Percentiles rank a stretch among this genome's conserved stretches.
phyloP scores from a whole-genome alignment of 371 early-diverging fungal genomes.

The Mortierella sp. region DNA sequence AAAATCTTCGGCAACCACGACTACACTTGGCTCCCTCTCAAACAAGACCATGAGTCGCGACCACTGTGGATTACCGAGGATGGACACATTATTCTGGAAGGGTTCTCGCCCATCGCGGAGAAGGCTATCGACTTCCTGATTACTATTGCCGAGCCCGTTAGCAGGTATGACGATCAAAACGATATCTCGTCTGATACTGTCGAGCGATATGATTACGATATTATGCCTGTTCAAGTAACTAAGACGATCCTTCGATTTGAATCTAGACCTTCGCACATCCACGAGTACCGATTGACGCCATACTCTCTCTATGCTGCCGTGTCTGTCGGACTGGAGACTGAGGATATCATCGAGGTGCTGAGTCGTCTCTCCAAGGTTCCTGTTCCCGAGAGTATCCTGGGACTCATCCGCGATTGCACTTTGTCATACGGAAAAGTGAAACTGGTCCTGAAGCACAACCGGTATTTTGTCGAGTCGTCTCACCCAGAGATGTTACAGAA shows the following conservation, averaged over 20 bases:
- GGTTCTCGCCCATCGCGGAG: constrained; percentile 93
- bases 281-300: constrained; percentile 98
- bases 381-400: constrained; percentile 89
- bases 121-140: constrained; percentile 99
- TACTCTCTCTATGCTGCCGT: constrained; percentile 99
- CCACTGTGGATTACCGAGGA: constrained; percentile 98
- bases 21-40: constrained; percentile 85
- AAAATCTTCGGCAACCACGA: constrained; percentile 80
- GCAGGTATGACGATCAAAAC: constrained; percentile 66
- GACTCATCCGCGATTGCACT: constrained; percentile 94
- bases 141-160: constrained; percentile 99
- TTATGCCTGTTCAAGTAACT: neutral
- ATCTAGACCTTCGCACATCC: constrained; percentile 93
- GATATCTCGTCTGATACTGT: constrained; percentile 1
- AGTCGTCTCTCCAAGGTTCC: constrained; percentile 93
- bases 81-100: constrained; percentile 97
- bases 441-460: constrained; percentile 95
- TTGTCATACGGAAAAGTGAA: constrained; percentile 98
- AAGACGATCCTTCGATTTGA: neutral
- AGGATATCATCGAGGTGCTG: constrained; percentile 95
- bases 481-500: constrained; percentile 90
- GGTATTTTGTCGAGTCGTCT: constrained; percentile 94
- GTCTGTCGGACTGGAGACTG: constrained; percentile 97
- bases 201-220: neutral
- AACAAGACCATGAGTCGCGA: constrained; percentile 87